phyloP scores from a whole-genome alignment of 352 stramenopile genomes.

The Pythium myriotylum region DNA sequence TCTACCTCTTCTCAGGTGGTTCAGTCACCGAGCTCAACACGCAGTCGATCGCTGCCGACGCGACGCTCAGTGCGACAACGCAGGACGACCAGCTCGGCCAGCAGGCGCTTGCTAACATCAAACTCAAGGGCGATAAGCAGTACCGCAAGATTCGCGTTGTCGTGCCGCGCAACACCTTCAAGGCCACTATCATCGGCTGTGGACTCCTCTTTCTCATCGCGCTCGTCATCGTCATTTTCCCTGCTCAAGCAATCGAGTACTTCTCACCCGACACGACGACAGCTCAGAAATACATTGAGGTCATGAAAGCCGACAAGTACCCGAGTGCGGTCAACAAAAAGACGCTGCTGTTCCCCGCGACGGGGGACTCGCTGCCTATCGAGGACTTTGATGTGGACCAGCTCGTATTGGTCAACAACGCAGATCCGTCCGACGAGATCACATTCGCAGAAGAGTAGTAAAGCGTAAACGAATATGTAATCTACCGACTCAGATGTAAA shows the following conservation, averaged over 20 bases:
- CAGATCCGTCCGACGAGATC: conserved; percentile 6
- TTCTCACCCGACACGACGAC: conserved; percentile 21
- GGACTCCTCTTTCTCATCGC: conserved; percentile 33
- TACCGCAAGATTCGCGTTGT: conserved; percentile 18
- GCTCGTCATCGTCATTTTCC: conserved; percentile 33
- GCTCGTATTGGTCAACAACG: conserved; percentile 13
- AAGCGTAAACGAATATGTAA: too few relatives aligned
- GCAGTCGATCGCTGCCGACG: not conserved
- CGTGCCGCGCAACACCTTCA: conserved; percentile 29
- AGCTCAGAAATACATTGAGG: conserved; percentile 11
- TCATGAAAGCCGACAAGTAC: conserved; percentile 16
- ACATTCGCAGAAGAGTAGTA: not conserved
- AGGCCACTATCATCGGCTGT: conserved; percentile 45
- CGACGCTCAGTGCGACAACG: not conserved
- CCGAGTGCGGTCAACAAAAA: conserved; percentile 19
- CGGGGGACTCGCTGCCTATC: conserved; percentile 14
- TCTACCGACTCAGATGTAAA: too few relatives aligned
- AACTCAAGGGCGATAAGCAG: conserved; percentile 20
- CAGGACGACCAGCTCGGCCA: not conserved
- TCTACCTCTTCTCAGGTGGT: conserved; percentile 16
- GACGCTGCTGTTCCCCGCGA: conserved; percentile 21
- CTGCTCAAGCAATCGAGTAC: conserved; percentile 35
- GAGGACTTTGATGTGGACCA: conserved; percentile 18
- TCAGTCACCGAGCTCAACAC: conserved; percentile 14
- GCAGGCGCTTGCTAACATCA: conserved; percentile 13